Conservation (phyloP, 495 filamentous ascomycete species). For the Poronia punctata region DNA sequence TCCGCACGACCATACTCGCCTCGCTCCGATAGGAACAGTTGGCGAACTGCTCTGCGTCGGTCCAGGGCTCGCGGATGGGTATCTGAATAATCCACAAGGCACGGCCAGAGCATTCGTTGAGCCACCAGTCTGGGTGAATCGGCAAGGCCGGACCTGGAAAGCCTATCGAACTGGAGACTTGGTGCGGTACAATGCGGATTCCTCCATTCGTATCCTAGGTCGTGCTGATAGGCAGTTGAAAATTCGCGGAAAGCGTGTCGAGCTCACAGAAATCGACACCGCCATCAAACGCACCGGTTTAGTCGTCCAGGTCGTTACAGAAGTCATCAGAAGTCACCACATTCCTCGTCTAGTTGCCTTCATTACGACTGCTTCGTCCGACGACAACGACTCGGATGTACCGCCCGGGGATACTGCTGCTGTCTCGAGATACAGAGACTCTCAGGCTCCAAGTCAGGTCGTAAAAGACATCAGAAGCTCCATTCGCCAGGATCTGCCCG, state of each 20-base stretch:
- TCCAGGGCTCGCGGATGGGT: conserved; percentile 43
- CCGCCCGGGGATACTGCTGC: too few species aligned
- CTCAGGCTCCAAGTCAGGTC: too few species aligned
- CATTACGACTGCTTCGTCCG: too few species aligned
- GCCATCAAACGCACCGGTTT: too few species aligned
- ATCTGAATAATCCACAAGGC: conserved; percentile 45
- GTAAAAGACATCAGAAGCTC: too few species aligned
- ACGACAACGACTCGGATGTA: too few species aligned
- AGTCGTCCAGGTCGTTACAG: too few species aligned
- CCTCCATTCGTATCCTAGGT: conserved; percentile 32
- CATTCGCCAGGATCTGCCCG: too few species aligned
- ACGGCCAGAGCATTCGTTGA: conserved; percentile 42
- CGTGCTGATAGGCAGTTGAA: conserved; percentile 41
- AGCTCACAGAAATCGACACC: conserved; percentile 37
- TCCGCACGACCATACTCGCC: conserved; percentile 21
- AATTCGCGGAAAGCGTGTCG: conserved; percentile 35
- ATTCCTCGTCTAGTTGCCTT: too few species aligned
- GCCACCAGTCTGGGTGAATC: conserved; percentile 39
- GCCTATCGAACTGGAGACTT: conserved; percentile 38
- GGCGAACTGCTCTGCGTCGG: conserved; percentile 44
- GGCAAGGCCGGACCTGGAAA: conserved; percentile 18
- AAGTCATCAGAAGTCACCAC: too few species aligned
- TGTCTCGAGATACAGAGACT: too few species aligned
- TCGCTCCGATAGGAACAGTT: conserved; percentile 36
- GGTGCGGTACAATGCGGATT: conserved; percentile 24